Conservation (phyloP, 345 rosid species). For the Tarenaya hassleriana region DNA sequence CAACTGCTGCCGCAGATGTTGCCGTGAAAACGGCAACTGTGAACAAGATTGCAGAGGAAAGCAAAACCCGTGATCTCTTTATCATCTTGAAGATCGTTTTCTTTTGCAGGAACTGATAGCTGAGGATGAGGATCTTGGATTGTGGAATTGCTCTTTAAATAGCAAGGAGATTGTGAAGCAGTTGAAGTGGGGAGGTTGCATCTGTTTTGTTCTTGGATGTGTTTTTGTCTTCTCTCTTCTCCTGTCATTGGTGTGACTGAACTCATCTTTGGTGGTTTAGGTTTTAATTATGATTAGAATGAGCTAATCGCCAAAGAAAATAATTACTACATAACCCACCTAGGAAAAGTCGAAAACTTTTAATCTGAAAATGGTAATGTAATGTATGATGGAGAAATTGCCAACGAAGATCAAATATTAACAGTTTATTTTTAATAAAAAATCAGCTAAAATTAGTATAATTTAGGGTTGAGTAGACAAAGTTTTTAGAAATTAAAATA, state of each 20-base stretch:
- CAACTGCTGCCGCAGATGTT: slow-evolving; percentile 34
- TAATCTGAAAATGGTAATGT: too few relatives aligned
- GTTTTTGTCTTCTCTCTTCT: not conserved
- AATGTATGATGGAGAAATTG: too few relatives aligned
- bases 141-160: slow-evolving; percentile 33
- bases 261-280: too few relatives aligned
- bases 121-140: slow-evolving; percentile 21
- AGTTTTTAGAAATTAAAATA: too few relatives aligned
- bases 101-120: slow-evolving; percentile 15
- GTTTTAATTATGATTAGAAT: too few relatives aligned
- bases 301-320: too few relatives aligned
- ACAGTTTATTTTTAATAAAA: too few relatives aligned
- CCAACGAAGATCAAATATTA: too few relatives aligned
- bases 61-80: slow-evolving; percentile 29
- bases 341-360: too few relatives aligned
- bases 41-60: slow-evolving; percentile 31
- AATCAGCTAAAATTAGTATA: too few relatives aligned
- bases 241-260: slow-evolving; percentile 19
- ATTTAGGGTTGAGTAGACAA: too few relatives aligned
- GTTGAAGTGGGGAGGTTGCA: slow-evolving; percentile 31
- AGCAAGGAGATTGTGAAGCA: slow-evolving; percentile 41
- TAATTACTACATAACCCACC: too few relatives aligned
- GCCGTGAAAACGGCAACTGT: slow-evolving; percentile 20
- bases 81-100: slow-evolving; percentile 33
- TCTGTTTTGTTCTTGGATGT: slow-evolving; percentile 13